These are phyloP conservation scores for Galerina marginata DNA, from an alignment of 768 basidiomycete genomes.

Conservation along the genomic window DNA sequence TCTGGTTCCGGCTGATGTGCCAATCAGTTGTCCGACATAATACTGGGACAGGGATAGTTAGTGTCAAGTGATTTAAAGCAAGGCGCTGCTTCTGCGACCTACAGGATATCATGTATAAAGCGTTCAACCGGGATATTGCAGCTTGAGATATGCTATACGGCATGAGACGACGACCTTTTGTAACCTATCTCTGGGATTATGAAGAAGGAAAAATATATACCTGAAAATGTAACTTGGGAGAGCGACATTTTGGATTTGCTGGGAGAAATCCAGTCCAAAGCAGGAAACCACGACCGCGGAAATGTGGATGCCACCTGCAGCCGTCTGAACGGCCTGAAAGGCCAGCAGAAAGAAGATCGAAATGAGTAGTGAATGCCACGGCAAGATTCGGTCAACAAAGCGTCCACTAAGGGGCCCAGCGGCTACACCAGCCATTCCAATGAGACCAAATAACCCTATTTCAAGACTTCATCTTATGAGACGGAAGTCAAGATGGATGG, in stretches of 20 bases:
- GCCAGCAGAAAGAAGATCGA: constrained; percentile 47
- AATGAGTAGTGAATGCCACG: constrained; percentile 68
- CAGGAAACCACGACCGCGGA: constrained; percentile 63
- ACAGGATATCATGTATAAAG: constrained; percentile 68
- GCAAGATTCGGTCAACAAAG: constrained; percentile 61
- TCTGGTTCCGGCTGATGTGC: constrained; percentile 67
- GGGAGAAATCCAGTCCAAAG: constrained; percentile 63
- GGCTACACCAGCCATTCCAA: constrained; percentile 63
- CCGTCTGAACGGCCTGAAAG: constrained; percentile 61
- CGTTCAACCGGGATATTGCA: constrained; percentile 68
- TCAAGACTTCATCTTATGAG: constrained; percentile 25
- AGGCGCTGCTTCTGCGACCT: constrained; percentile 19
- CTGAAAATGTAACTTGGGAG: constrained; percentile 55
- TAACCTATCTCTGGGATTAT: not conserved
- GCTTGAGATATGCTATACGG: constrained; percentile 28
- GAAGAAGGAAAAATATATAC: constrained; percentile 27
- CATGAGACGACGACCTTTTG: not conserved
- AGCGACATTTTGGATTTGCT: constrained; percentile 67
- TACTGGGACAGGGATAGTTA: constrained; percentile 29
- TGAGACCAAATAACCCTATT: constrained; percentile 70
- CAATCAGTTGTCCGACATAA: constrained; percentile 77
- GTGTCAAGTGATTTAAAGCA: not conserved
- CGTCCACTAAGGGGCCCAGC: constrained; percentile 65
- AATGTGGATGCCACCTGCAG: constrained; percentile 62
- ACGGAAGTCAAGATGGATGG: not conserved